A percentile compares a stretch with the other conserved stretches of the same genome.
Conservation (phyloP, 192 early-diverging fungal species). For the Entomortierella beljakovae region DNA sequence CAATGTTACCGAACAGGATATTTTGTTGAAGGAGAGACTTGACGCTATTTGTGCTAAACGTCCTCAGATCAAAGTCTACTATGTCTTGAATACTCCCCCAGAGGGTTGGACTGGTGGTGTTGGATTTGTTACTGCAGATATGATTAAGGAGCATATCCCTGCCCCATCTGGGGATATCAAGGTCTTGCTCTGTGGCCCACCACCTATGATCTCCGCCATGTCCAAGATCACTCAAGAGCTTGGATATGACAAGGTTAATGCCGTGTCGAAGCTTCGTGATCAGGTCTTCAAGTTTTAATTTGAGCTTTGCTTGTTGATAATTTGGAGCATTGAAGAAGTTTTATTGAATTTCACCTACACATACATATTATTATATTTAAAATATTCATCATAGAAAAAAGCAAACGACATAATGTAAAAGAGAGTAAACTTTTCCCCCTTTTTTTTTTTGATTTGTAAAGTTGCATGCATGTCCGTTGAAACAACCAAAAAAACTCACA, state of each 20-base stretch:
- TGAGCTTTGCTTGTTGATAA: not conserved
- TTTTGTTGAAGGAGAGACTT: conserved; percentile 85
- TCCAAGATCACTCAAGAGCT: conserved; percentile 72
- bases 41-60: conserved; percentile 78
- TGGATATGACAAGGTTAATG: conserved; percentile 81
- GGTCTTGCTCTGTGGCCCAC: conserved; percentile 91
- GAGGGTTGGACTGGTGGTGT: conserved; percentile 83
- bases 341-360: not conserved
- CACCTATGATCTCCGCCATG: conserved; percentile 91
- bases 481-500: not conserved
- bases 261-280: conserved; percentile 85
- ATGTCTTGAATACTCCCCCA: conserved; percentile 86
- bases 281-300: conserved; percentile 91
- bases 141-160: conserved; percentile 80
- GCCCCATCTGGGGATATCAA: conserved; percentile 83
- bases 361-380: not conserved
- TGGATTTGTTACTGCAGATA: conserved; percentile 89
- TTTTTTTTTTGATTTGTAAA: not conserved
- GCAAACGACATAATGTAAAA: too few species aligned
- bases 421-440: not conserved
- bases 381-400: too few species aligned
- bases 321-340: not conserved
- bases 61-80: conserved; percentile 82
- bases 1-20: conserved; percentile 91
- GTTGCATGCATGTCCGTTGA: not conserved